phyloP scores from a whole-genome alignment of 768 basidiomycete species.

The Rhodosporidiobolus sp. region DNA sequence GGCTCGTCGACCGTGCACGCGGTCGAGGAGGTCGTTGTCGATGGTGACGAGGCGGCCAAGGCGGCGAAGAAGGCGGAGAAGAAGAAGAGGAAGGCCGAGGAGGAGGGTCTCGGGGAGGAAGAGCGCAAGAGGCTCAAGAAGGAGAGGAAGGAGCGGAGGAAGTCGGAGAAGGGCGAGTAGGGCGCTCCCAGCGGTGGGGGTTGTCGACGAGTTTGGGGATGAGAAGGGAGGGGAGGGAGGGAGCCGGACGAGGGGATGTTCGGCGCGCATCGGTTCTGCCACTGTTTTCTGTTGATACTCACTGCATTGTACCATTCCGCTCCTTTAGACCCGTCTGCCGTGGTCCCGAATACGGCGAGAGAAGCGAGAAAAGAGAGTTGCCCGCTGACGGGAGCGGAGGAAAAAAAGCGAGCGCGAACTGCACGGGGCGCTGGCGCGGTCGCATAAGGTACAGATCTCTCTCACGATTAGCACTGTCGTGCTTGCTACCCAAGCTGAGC shows the following conservation, averaged over 20 bases:
- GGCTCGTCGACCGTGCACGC: conserved; percentile 44
- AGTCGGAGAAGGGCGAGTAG: conserved; percentile 15
- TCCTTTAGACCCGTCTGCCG: too few species aligned
- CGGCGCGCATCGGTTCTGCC: too few species aligned
- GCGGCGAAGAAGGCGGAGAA: conserved; percentile 52
- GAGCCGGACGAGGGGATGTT: neutral
- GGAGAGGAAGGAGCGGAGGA: conserved; percentile 17
- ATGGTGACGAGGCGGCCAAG: conserved; percentile 50
- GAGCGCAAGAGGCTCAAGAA: conserved; percentile 56
- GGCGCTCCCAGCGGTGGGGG: neutral
- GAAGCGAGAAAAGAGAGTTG: too few species aligned
- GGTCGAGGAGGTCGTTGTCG: conserved; percentile 46
- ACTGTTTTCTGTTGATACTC: too few species aligned
- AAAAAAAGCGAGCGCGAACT: too few species aligned
- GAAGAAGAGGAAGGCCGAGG: conserved; percentile 49
- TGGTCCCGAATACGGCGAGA: too few species aligned
- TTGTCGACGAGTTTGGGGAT: neutral
- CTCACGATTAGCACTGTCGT: too few species aligned
- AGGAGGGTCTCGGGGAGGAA: conserved; percentile 53
- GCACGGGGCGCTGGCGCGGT: too few species aligned
- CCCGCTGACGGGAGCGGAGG: too few species aligned
- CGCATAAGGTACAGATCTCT: too few species aligned
- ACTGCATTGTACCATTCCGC: too few species aligned
- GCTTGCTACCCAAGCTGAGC: too few species aligned
- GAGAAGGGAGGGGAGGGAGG: neutral